Evolutionary conservation across 768 basidiomycete species (phyloP).

Genomic region (Glaciozyma martinii): DNA sequence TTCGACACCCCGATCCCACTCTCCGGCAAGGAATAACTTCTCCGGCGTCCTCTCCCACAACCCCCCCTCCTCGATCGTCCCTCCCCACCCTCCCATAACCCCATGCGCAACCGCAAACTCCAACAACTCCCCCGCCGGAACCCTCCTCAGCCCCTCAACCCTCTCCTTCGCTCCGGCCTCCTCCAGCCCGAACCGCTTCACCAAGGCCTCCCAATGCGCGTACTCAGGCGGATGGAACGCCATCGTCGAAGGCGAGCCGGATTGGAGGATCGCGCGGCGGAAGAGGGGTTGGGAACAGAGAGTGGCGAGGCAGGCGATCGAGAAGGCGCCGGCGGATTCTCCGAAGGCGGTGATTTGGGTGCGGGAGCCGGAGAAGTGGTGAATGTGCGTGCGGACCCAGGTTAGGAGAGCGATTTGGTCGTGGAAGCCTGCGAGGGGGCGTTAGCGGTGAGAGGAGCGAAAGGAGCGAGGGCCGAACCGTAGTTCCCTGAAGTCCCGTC

Average conservation of each 20-base stretch:
- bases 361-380: constrained; percentile 37
- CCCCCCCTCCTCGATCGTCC: neutral
- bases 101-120: neutral
- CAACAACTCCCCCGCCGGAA: neutral
- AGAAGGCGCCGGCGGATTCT: constrained; percentile 50
- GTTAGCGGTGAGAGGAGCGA: constrained; percentile 3
- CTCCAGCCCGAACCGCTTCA: neutral
- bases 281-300: constrained; percentile 25
- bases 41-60: constrained; percentile 12
- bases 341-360: constrained; percentile 49
- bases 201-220: neutral
- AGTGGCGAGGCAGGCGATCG: constrained; percentile 37
- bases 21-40: neutral
- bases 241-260: constrained; percentile 22
- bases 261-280: constrained; percentile 17
- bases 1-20: constrained; percentile 16
- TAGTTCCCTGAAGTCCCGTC: constrained; percentile 25
- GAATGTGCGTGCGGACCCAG: constrained; percentile 37
- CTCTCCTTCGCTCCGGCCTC: constrained; percentile 1
- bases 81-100: constrained; percentile 2
- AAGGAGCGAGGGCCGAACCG: constrained; percentile 12
- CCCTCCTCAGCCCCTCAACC: constrained; percentile 5
- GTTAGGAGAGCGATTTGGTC: neutral
- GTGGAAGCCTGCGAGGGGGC: neutral
- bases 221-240: neutral